Evolutionary conservation across 139 green algal genomes (phyloP).

Genomic region (Coelastrella sp.): DNA sequence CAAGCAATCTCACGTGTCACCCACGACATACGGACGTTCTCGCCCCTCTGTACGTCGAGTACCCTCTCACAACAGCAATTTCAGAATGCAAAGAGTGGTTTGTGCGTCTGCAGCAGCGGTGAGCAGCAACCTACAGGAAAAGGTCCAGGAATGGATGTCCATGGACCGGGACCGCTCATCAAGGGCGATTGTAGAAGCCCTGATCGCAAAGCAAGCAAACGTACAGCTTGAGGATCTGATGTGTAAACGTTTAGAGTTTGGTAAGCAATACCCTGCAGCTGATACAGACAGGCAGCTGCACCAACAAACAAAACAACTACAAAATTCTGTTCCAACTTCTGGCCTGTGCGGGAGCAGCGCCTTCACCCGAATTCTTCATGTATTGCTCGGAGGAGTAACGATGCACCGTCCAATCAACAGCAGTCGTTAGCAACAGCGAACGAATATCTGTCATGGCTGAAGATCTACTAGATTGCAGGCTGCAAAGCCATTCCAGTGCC

Average conservation of each 20-base stretch:
- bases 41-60: background rate
- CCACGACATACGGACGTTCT: background rate
- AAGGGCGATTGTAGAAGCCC: conserved; percentile 37
- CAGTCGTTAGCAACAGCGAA: too few relatives aligned
- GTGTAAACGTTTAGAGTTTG: conserved; percentile 69
- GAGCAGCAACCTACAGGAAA: background rate
- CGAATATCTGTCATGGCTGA: too few relatives aligned
- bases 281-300: too few relatives aligned
- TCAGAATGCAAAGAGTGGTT: background rate
- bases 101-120: conserved; percentile 6
- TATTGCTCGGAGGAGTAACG: too few relatives aligned
- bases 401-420: too few relatives aligned
- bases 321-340: too few relatives aligned
- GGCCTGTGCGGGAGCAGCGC: too few relatives aligned
- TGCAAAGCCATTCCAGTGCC: too few relatives aligned
- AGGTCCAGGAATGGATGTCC: conserved; percentile 46
- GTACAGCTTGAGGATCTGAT: conserved; percentile 55
- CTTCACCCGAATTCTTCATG: too few relatives aligned
- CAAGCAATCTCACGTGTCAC: background rate
- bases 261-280: conserved; percentile 27
- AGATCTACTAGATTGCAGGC: too few relatives aligned
- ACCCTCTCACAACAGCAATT: background rate
- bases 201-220: conserved; percentile 27
- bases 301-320: too few relatives aligned
- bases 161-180: conserved; percentile 42